These are phyloP conservation scores for Fusarium proliferatum DNA, from an alignment of 2,329 filamentous ascomycete species.

Conservation along the genomic window DNA sequence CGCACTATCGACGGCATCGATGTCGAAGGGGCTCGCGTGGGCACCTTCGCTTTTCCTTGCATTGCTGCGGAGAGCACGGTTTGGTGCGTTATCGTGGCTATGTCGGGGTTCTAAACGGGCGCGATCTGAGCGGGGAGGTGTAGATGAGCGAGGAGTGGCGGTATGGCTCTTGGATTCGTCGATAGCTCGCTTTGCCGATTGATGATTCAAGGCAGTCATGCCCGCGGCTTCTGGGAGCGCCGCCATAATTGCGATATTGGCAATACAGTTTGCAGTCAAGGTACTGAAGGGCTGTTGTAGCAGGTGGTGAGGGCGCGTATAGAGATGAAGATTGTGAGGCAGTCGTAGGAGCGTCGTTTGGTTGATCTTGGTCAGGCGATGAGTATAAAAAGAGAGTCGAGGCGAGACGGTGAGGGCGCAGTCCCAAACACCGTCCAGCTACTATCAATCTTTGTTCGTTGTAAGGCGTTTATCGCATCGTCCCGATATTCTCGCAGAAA, in stretches of 20 bases:
- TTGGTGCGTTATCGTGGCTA: slow-evolving; percentile 50
- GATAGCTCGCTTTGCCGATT: slow-evolving; percentile 49
- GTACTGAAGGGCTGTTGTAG: slow-evolving; percentile 8
- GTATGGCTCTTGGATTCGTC: slow-evolving; percentile 47
- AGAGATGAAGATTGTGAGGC: slow-evolving; percentile 10
- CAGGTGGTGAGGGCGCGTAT: slow-evolving; percentile 8
- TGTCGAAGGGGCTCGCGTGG: slow-evolving; percentile 56
- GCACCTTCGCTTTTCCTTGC: slow-evolving; percentile 51
- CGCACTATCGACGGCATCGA: slow-evolving; percentile 62
- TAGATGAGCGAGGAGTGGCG: slow-evolving; percentile 53
- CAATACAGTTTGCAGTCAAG: slow-evolving; percentile 12
- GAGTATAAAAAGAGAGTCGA: slow-evolving; percentile 18
- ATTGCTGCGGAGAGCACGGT: slow-evolving; percentile 50
- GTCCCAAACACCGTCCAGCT: slow-evolving; percentile 43
- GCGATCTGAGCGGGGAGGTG: slow-evolving; percentile 59
- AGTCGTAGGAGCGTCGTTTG: slow-evolving; percentile 9
- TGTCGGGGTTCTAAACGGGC: slow-evolving; percentile 56
- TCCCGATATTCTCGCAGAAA: slow-evolving; percentile 39
- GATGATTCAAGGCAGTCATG: slow-evolving; percentile 47
- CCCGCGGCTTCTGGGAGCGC: slow-evolving; percentile 47
- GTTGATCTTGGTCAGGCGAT: not conserved
- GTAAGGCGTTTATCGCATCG: slow-evolving; percentile 44
- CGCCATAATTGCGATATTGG: slow-evolving; percentile 48
- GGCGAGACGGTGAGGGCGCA: slow-evolving; percentile 37
- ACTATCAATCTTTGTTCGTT: slow-evolving; percentile 38